A percentile compares a stretch with the other conserved stretches of the same genome.
Conservation (phyloP, 108 stramenopile genomes). For the Mediolabrus comicus region DNA sequence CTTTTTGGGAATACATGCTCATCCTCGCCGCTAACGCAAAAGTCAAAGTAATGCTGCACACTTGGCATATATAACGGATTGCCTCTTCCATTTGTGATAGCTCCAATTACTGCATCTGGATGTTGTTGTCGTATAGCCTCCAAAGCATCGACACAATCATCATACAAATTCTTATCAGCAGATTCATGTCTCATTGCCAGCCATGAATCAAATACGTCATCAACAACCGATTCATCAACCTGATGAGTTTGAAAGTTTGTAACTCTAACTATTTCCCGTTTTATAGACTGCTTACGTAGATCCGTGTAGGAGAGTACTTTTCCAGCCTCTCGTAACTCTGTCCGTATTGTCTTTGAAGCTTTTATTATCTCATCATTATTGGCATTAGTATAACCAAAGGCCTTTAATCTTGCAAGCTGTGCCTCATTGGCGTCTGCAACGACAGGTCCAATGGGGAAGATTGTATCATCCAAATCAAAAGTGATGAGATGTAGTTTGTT, state of each 20-base stretch:
- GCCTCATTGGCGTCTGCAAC: constrained; percentile 54
- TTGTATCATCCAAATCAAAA: constrained; percentile 73
- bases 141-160: constrained; percentile 35
- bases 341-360: constrained; percentile 50
- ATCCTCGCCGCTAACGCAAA: constrained; percentile 75
- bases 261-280: constrained; percentile 15
- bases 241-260: not conserved
- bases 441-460: constrained; percentile 55
- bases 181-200: constrained; percentile 55
- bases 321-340: constrained; percentile 18
- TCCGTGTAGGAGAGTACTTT: constrained; percentile 55
- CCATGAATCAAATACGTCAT: constrained; percentile 59
- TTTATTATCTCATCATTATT: constrained; percentile 36
- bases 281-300: constrained; percentile 56
- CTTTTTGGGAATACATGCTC: constrained; percentile 56
- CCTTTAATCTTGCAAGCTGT: constrained; percentile 8
- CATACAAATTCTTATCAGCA: constrained; percentile 59
- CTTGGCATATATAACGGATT: constrained; percentile 64
- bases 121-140: constrained; percentile 25
- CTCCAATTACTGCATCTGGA: constrained; percentile 51
- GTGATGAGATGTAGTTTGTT: constrained; percentile 36
- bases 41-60: constrained; percentile 58
- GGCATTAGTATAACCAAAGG: constrained; percentile 31
- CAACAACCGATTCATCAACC: constrained; percentile 20
- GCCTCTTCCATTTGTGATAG: constrained; percentile 74